A percentile compares a stretch with the other conserved stretches of the same genome.
Evolutionary conservation across 352 stramenopile species (phyloP).

Genomic region (Phytopythium boreale): DNA sequence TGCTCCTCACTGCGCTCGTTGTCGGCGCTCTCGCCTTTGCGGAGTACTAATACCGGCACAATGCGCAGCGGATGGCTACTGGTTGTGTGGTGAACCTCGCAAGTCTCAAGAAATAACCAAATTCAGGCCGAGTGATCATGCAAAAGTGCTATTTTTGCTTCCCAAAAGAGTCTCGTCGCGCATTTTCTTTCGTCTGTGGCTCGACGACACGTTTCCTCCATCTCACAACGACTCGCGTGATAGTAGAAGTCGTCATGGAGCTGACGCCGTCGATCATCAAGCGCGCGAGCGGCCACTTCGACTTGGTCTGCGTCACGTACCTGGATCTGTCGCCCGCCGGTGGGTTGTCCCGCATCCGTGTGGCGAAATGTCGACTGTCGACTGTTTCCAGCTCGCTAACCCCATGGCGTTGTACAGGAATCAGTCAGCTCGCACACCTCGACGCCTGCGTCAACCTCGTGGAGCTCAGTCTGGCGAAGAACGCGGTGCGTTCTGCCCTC

Average conservation of each 20-base stretch:
- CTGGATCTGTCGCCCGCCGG: conserved; percentile 54
- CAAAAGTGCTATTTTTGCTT: conserved; percentile 7
- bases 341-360: neutral
- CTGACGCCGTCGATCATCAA: conserved; percentile 66
- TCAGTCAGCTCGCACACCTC: conserved; percentile 33
- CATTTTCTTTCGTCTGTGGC: neutral
- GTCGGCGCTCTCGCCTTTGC: neutral
- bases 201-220: no score
- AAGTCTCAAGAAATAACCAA: neutral
- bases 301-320: conserved; percentile 59
- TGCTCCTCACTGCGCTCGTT: neutral
- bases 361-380: no score
- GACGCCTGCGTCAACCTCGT: conserved; percentile 48
- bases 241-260: conserved; percentile 34
- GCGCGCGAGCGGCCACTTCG: conserved; percentile 71
- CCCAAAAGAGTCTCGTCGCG: neutral
- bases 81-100: neutral
- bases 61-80: no score
- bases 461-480: conserved; percentile 55
- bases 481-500: conserved; percentile 30
- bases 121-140: neutral
- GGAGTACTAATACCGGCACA: no score
- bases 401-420: neutral
- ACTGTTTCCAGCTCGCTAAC: neutral
- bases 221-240: neutral